Conservation (phyloP, 2,329 filamentous ascomycete genomes). For the Ascosphaera apis region DNA sequence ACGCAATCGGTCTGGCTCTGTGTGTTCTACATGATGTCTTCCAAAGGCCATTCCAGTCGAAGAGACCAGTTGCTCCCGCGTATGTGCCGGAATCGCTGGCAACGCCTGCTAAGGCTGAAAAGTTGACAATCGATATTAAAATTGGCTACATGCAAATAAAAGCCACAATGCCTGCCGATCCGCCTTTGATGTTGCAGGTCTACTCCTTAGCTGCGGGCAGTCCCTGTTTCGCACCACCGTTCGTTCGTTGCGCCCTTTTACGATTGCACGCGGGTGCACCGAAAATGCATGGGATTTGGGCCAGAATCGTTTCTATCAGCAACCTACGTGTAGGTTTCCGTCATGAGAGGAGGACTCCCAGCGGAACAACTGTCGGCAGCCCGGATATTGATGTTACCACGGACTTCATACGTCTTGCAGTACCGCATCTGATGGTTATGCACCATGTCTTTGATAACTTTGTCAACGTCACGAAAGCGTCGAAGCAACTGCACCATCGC, state of each 20-base stretch:
- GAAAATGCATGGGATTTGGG: slow-evolving; percentile 64
- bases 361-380: slow-evolving; percentile 41
- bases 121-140: slow-evolving; percentile 64
- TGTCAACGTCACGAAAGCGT: slow-evolving; percentile 66
- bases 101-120: slow-evolving; percentile 27
- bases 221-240: slow-evolving; percentile 72
- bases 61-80: neutral
- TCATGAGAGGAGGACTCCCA: slow-evolving; percentile 46
- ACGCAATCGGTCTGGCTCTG: slow-evolving; percentile 60
- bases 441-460: slow-evolving; percentile 87
- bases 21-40: slow-evolving; percentile 54
- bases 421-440: slow-evolving; percentile 78
- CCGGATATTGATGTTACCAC: slow-evolving; percentile 63
- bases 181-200: slow-evolving; percentile 74
- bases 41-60: slow-evolving; percentile 1
- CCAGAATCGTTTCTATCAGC: slow-evolving; percentile 64
- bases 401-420: slow-evolving; percentile 66
- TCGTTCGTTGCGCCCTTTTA: slow-evolving; percentile 50
- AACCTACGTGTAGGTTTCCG: slow-evolving; percentile 58
- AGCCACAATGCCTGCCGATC: slow-evolving; percentile 67
- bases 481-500: slow-evolving; percentile 76
- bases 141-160: slow-evolving; percentile 68
- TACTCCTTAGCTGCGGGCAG: slow-evolving; percentile 62
- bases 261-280: slow-evolving; percentile 78
- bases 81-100: slow-evolving; percentile 1